A percentile compares a stretch with the other conserved stretches of the same genome.
Conservation (phyloP, 345 rosid species). For the Draba incana region DNA sequence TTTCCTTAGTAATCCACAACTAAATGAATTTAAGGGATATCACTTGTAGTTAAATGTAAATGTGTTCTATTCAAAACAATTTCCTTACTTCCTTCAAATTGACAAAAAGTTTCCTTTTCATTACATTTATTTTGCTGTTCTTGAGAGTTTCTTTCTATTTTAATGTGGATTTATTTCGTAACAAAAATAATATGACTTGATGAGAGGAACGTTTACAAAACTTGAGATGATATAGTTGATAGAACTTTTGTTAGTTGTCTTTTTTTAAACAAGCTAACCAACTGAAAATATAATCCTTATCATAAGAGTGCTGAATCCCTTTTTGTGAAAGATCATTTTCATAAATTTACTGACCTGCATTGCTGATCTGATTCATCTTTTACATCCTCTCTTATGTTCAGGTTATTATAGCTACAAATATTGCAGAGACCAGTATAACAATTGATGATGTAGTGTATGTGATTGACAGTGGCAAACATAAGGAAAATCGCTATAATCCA, state of each 20-base stretch:
- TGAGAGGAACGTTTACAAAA: background rate
- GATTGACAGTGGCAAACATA: slow-evolving; percentile 91
- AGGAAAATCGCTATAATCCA: slow-evolving; percentile 91
- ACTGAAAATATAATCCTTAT: too few species aligned
- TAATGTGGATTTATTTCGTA: background rate
- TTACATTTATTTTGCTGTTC: background rate
- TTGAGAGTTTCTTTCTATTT: background rate
- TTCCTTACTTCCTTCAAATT: background rate
- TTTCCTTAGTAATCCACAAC: slow-evolving; percentile 3
- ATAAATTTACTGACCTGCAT: background rate
- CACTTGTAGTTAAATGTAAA: background rate
- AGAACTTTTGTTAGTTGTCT: too few species aligned
- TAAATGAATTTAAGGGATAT: slow-evolving; percentile 11
- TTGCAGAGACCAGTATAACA: slow-evolving; percentile 78
- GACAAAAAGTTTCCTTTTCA: background rate
- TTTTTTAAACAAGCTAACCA: too few species aligned
- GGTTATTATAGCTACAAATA: slow-evolving; percentile 83
- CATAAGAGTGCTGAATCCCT: background rate
- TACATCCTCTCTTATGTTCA: slow-evolving; percentile 42
- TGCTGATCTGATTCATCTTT: background rate
- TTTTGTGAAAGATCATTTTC: background rate
- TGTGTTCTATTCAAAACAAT: background rate
- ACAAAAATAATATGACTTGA: background rate
- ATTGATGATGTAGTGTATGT: slow-evolving; percentile 93
- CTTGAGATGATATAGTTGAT: background rate